Base-by-base conservation (phyloP, 495 filamentous ascomycete species). In the Penicillium paradoxum region DNA sequence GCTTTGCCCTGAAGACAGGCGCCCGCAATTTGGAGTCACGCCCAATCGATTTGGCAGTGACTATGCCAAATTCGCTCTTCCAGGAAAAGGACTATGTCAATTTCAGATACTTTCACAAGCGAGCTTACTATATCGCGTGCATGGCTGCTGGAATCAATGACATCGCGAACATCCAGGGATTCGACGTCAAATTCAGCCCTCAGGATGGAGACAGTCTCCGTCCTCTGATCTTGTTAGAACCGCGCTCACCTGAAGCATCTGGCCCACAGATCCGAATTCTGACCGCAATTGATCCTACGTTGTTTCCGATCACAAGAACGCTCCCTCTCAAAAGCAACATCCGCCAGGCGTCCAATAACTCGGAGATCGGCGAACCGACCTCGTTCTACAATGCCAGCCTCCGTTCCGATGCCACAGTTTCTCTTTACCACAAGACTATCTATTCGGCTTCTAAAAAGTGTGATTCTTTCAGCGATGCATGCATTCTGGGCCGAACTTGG, bases 31-130 rank as follows among this genome's bases (percentile, higher is more conserved):
- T 81, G 15, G 76, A 77, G 9, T 64, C 66, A 17, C 69, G 85
- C 30, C 73, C 75, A 1, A 77, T 96, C 43, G 93, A 98, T 72
- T 72, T 98, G 75, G 83, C 89, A 15, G 81, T 96, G 6, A 85
- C 83, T 10, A 93, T 98, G 83, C 91, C 95, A 14, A 70, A 66
- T 39, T 71, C 79, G 3, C 73, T 96, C 2, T 89, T 97, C 55
- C 89, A 96, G 63, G 87, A 91, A 45, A 97, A 98, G 67, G 93
- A 98, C 70, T 97, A 91, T 66, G 76, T 91, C 40, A 90, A 97
- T 61, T 80, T 91, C 70, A 80, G 93, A 54, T 98, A 92, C 68
- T 97, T 97, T 62, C 86, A 97, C 70, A 96, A 97, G 66, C 74
- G 92, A 49, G 89, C 93, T 4, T 97, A 90, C 62, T 97, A 95